Percentiles rank a stretch among this genome's conserved stretches.
Evolutionary conservation across 768 basidiomycete genomes (phyloP).

Genomic region (Coprinellus micaceus): DNA sequence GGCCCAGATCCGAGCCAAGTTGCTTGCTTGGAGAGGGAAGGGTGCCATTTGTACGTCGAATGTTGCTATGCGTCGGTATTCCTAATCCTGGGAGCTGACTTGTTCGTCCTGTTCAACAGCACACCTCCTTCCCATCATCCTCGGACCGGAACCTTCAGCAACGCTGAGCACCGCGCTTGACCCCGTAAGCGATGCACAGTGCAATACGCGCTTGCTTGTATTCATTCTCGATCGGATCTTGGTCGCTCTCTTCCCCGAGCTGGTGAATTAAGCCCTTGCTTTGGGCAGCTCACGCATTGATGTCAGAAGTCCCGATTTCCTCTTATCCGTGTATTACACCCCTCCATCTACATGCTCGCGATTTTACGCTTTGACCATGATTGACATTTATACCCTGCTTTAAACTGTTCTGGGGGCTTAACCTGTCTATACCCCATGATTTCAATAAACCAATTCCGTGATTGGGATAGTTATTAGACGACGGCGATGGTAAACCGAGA

Average conservation of each 20-base stretch:
- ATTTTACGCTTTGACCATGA: too few species aligned
- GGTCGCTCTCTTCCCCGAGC: slow-evolving; percentile 74
- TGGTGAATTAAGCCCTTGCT: slow-evolving; percentile 30
- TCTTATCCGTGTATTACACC: too few species aligned
- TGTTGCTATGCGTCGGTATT: background rate
- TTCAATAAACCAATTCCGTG: too few species aligned
- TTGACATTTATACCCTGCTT: too few species aligned
- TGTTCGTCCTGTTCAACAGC: slow-evolving; percentile 21
- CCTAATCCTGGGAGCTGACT: background rate
- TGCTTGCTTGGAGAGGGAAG: slow-evolving; percentile 36
- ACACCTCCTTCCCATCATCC: slow-evolving; percentile 44
- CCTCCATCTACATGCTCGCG: too few species aligned
- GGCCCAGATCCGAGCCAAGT: slow-evolving; percentile 44
- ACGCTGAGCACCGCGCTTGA: slow-evolving; percentile 57
- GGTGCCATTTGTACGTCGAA: slow-evolving; percentile 36
- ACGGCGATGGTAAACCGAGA: too few species aligned
- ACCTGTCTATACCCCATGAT: too few species aligned
- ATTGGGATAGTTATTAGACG: too few species aligned
- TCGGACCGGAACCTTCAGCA: slow-evolving; percentile 48
- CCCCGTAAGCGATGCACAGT: slow-evolving; percentile 55
- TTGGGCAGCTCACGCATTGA: too few species aligned
- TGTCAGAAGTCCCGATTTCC: background rate
- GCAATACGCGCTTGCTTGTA: slow-evolving; percentile 77
- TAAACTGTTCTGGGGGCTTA: too few species aligned
- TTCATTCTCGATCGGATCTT: slow-evolving; percentile 72